Percentiles rank a stretch among this genome's conserved stretches.
phyloP scores from a whole-genome alignment of 768 basidiomycete species.

The Gloeophyllum trabeum region DNA sequence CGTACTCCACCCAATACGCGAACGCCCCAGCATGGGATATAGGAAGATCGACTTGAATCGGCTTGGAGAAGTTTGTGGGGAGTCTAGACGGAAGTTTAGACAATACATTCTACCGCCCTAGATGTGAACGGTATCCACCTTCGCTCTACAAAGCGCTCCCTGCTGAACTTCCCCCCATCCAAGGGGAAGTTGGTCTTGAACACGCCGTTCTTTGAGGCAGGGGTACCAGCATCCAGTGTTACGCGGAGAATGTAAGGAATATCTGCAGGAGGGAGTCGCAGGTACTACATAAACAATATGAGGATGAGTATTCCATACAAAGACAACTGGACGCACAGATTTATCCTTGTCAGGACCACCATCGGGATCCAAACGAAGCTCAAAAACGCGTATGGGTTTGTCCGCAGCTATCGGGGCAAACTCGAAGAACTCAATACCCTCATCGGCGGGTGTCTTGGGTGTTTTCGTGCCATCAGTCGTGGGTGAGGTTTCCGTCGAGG shows the following conservation, averaged over 20 bases:
- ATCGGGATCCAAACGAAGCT: constrained; percentile 78
- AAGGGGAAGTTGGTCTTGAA: constrained; percentile 97
- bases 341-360: constrained; percentile 83
- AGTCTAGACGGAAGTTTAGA: constrained; percentile 36
- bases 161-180: constrained; percentile 77
- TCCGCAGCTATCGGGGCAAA: constrained; percentile 39
- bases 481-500: constrained; percentile 8
- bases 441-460: constrained; percentile 88
- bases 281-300: too few species aligned
- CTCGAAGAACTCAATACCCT: constrained; percentile 83
- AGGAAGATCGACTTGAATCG: constrained; percentile 88
- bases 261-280: constrained; percentile 88
- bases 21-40: constrained; percentile 97
- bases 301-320: too few species aligned
- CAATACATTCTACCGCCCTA: neutral
- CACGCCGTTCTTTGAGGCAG: constrained; percentile 80
- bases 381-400: constrained; percentile 69
- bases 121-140: constrained; percentile 37
- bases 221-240: constrained; percentile 84
- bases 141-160: constrained; percentile 64
- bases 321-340: too few species aligned
- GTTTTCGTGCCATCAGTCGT: constrained; percentile 26
- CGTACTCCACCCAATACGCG: constrained; percentile 91
- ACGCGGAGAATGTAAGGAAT: constrained; percentile 86
- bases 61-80: constrained; percentile 78